Evolutionary conservation across 148 eudicot species (phyloP).

Genomic region (Heliosperma pusillum): DNA sequence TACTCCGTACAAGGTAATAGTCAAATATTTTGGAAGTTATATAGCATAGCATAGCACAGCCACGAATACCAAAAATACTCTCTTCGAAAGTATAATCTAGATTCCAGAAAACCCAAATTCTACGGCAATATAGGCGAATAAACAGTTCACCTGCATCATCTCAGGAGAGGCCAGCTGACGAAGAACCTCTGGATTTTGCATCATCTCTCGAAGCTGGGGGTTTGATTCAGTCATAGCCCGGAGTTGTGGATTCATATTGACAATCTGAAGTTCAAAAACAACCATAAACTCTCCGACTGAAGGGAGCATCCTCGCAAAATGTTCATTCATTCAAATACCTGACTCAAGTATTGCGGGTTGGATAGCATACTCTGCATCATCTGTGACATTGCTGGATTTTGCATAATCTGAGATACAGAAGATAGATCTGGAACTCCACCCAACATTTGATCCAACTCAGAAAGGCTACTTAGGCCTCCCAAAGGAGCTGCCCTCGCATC

Average conservation of each 20-base stretch:
- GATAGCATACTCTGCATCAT: constrained; percentile 92
- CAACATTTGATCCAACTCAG: constrained; percentile 55
- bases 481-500: constrained; percentile 60
- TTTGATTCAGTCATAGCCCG: constrained; percentile 71
- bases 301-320: constrained; percentile 1
- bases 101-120: background rate
- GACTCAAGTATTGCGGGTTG: constrained; percentile 79
- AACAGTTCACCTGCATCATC: constrained; percentile 69
- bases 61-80: background rate
- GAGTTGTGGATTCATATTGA: constrained; percentile 64
- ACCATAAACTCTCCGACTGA: constrained; percentile 3
- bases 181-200: constrained; percentile 87
- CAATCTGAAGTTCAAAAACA: constrained; percentile 33
- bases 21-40: background rate
- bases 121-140: background rate
- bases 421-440: constrained; percentile 64
- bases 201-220: constrained; percentile 89
- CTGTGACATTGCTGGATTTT: constrained; percentile 90
- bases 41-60: background rate
- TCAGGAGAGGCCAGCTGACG: constrained; percentile 75
- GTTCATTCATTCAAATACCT: constrained; percentile 43
- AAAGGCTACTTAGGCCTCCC: constrained; percentile 67
- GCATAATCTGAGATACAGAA: constrained; percentile 57
- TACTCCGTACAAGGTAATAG: too few species aligned
- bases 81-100: background rate